A percentile compares a stretch with the other conserved stretches of the same genome.
Conservation (phyloP, 106 monocot species). For the Amphibolis antarctica region DNA sequence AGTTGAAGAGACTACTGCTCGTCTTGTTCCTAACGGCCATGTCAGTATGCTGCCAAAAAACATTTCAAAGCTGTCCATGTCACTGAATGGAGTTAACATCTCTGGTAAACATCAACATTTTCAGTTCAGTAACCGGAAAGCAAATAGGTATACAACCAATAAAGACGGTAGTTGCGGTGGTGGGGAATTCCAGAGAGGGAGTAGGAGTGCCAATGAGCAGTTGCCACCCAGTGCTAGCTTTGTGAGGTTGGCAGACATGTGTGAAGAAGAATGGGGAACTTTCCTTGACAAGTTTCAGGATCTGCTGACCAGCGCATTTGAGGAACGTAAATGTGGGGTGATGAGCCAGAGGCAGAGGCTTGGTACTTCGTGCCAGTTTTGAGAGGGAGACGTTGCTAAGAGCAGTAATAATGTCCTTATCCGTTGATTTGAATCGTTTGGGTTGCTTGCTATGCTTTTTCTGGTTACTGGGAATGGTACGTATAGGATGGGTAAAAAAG, state of each 20-base stretch:
- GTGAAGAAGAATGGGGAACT: conserved; percentile 60
- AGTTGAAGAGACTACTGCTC: not conserved
- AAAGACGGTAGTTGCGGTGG: conserved; percentile 4
- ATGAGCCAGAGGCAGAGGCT: conserved; percentile 37
- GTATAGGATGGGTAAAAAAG: too few relatives aligned
- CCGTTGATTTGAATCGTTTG: too few relatives aligned
- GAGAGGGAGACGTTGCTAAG: too few relatives aligned
- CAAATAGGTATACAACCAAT: not conserved
- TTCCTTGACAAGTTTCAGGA: conserved; percentile 74
- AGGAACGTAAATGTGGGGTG: conserved; percentile 18
- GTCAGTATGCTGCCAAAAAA: not conserved
- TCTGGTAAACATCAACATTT: conserved; percentile 2
- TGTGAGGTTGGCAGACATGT: conserved; percentile 69
- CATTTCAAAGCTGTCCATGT: conserved; percentile 12
- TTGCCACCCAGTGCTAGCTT: conserved; percentile 44
- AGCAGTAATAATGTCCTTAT: too few relatives aligned
- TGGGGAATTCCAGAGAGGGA: not conserved
- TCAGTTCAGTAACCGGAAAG: not conserved
- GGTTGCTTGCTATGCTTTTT: too few relatives aligned
- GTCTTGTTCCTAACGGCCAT: not conserved
- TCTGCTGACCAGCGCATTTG: conserved; percentile 29
- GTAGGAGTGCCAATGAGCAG: conserved; percentile 48
- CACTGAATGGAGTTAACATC: conserved; percentile 15
- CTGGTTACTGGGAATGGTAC: too few relatives aligned
- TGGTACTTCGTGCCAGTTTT: conserved; percentile 34